phyloP scores from a whole-genome alignment of 2,329 filamentous ascomycete genomes.

The Fusarium udum region DNA sequence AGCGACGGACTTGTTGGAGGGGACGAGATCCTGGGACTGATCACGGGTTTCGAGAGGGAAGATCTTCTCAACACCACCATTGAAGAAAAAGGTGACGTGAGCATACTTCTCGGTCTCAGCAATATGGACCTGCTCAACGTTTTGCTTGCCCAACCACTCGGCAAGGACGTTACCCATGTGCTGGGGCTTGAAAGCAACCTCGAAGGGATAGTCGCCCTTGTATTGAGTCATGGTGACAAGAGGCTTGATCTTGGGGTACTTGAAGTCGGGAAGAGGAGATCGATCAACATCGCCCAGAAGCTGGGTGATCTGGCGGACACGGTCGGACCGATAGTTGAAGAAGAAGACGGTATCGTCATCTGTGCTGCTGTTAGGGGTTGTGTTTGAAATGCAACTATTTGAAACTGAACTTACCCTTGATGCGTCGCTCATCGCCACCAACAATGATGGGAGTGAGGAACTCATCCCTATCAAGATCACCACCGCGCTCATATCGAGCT shows the following conservation, averaged over 20 bases:
- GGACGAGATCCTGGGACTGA: constrained; percentile 79
- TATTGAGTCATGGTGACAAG: constrained; percentile 98
- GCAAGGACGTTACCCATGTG: constrained; percentile 98
- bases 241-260: constrained; percentile 86
- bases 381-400: not conserved
- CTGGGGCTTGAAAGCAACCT: constrained; percentile 92
- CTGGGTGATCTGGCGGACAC: constrained; percentile 95
- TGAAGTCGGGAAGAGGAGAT: constrained; percentile 88
- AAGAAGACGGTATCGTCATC: constrained; percentile 97
- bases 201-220: constrained; percentile 93
- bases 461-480: constrained; percentile 82
- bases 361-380: constrained; percentile 46
- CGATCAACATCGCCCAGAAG: constrained; percentile 92
- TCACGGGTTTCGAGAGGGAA: constrained; percentile 93
- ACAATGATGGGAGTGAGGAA: constrained; percentile 98
- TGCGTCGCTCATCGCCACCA: constrained; percentile 83
- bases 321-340: constrained; percentile 99
- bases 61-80: constrained; percentile 96
- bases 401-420: constrained; percentile 73
- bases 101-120: constrained; percentile 99
- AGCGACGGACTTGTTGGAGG: constrained; percentile 87
- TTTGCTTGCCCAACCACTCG: constrained; percentile 92
- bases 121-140: constrained; percentile 91
- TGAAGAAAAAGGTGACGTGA: constrained; percentile 99
- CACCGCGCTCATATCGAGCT: constrained; percentile 82